Percentiles rank a stretch among this genome's conserved stretches.
These are phyloP conservation scores for Dittrichia graveolens DNA, from an alignment of 129 eudicot genomes.

Conservation along the genomic window DNA sequence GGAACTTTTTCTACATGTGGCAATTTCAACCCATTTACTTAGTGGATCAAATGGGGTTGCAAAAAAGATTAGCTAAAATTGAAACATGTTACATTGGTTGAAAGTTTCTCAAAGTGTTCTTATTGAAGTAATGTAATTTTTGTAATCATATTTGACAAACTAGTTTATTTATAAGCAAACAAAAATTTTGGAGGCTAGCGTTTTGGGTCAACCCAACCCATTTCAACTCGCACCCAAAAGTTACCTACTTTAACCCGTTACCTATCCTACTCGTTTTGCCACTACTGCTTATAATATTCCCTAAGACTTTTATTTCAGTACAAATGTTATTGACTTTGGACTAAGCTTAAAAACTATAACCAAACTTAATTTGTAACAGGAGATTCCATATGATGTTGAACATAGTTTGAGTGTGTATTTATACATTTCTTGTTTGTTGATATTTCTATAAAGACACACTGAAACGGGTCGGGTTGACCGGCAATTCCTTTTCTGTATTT, in stretches of 20 bases:
- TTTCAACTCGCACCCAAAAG: not conserved
- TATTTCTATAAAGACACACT: no score
- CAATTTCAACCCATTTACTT: conserved; percentile 12
- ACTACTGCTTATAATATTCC: not conserved
- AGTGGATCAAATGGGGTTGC: not conserved
- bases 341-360: not conserved
- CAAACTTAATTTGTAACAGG: conserved; percentile 48
- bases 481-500: not conserved
- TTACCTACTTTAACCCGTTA: not conserved
- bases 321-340: not conserved
- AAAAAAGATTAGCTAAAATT: not conserved
- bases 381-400: conserved; percentile 82
- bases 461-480: not conserved
- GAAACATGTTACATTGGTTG: not conserved
- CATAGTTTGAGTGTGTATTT: no score
- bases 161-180: not conserved
- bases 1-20: not conserved
- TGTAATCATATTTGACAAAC: not conserved
- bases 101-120: no score
- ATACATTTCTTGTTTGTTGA: conserved; percentile 4
- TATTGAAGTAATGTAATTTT: not conserved
- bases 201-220: not conserved
- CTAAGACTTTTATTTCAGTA: not conserved
- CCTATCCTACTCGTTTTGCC: not conserved
- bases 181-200: not conserved